phyloP scores from a whole-genome alignment of 306 rosid species.

The Coriaria nepalensis region DNA sequence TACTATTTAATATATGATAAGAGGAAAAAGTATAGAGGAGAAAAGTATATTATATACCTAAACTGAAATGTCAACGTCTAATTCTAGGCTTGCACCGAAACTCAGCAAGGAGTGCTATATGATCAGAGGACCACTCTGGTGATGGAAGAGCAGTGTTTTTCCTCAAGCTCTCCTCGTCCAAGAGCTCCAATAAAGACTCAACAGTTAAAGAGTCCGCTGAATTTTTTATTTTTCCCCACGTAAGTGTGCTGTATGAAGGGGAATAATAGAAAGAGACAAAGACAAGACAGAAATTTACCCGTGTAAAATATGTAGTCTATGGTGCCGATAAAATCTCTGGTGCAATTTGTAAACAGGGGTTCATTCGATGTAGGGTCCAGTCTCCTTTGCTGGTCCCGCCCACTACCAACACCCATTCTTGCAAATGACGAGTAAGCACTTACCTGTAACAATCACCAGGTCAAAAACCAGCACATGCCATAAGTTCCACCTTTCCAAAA shows the following conservation, averaged over 20 bases:
- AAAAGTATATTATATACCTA: conserved; percentile 9
- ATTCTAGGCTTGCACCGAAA: conserved; percentile 80
- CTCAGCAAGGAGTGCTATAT: conserved; percentile 87
- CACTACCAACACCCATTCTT: conserved; percentile 50
- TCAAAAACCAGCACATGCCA: conserved; percentile 5
- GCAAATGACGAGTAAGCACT: conserved; percentile 90
- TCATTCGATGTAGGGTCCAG: conserved; percentile 68
- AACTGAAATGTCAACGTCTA: conserved; percentile 58
- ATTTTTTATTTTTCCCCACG: conserved; percentile 7
- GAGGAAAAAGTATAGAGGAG: not conserved
- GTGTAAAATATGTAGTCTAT: conserved; percentile 97
- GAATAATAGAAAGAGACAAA: not conserved
- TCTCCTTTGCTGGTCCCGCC: conserved; percentile 71
- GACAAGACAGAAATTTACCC: conserved; percentile 27
- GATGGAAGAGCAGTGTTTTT: conserved; percentile 99
- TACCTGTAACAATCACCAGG: conserved; percentile 34
- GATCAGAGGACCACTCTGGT: conserved; percentile 99
- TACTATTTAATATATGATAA: not conserved
- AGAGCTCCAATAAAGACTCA: conserved; percentile 82
- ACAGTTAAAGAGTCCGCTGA: conserved; percentile 93
- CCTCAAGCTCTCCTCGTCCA: conserved; percentile 94
- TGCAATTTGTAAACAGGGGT: conserved; percentile 83
- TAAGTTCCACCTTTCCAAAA: not conserved
- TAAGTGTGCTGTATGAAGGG: not conserved
- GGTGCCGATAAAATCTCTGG: conserved; percentile 90